Evolutionary conservation across 129 eudicot genomes (phyloP), one percentile per base, ranked within the genome.

Genomic region (Oenanthe sinensis): DNA sequence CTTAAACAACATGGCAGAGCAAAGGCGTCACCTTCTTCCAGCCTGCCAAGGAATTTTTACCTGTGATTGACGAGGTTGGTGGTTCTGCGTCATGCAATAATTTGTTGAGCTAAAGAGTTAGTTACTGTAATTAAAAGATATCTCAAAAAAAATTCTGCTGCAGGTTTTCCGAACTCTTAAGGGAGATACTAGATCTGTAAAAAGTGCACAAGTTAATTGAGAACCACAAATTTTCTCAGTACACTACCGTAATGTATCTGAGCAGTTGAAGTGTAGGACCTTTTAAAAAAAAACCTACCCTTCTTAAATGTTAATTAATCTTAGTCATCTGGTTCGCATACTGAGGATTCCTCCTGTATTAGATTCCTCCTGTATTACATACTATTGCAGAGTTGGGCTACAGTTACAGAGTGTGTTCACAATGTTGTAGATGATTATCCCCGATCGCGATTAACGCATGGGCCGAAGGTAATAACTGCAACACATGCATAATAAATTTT

Each of bases 161-260:
- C 87, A 91, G 97, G 97, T 93, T 84, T 93, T 84, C 84, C 89
- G 82, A 88, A 85, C 88, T 85, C 93, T 93, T 60, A 91, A 88
- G 74, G 87, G 87, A 72, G 85, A 75, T 71, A 86, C 94, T 36
- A 88, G 87, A 63, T 91, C 86, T 79, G 90, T 95, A 33, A 80
- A 87, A 74, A 97, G 98, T 48, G 83, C 91, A 73, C 90, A 88
- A 86, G 96, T 95, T 11, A n/a, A n/a, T n/a, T n/a, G 98, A 95
- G 87, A 90, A 95, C 76, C 97, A 95, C 83, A 95, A 90, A 73
- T 95, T 91, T 87, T 95, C 81, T 95, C 98, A 82, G 97, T 95
- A 80, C 98, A 95, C 86, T 95, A 95, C 55, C 98, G 98, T 83
- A 91, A 91, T 22, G 98, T 91, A 79, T 93, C n/a, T 73, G 97